Conservation (phyloP, 257 asterid species). For the Scutellaria minor region DNA sequence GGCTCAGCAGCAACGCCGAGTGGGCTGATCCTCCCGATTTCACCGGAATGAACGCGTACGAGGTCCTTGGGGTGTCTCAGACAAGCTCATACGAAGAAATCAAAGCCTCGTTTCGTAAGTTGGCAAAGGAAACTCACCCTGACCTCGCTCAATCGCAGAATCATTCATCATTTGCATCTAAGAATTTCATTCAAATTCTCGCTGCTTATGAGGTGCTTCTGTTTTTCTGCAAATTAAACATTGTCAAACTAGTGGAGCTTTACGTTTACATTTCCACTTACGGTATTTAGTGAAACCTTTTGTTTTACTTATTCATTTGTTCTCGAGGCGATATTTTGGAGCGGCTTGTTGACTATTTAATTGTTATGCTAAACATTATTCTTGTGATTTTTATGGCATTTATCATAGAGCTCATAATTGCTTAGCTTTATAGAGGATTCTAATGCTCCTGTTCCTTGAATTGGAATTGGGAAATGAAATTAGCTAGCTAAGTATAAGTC, state of each 20-base stretch:
- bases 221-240: not conserved
- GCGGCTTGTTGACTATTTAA: not conserved
- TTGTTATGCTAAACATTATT: not conserved
- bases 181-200: constrained; percentile 70
- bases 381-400: constrained; percentile 20
- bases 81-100: constrained; percentile 75
- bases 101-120: constrained; percentile 72
- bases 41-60: constrained; percentile 75
- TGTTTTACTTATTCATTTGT: not conserved
- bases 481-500: not conserved
- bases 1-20: constrained; percentile 62
- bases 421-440: constrained; percentile 8
- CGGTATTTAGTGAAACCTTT: not conserved
- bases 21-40: constrained; percentile 59
- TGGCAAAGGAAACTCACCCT: constrained; percentile 96
- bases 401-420: constrained; percentile 2
- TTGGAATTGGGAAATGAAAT: not conserved
- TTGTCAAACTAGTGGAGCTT: too few species aligned
- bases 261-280: not conserved
- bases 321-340: not conserved
- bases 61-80: constrained; percentile 70
- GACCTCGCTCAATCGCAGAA: constrained; percentile 59
- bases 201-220: constrained; percentile 88
- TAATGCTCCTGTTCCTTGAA: not conserved
- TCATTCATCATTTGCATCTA: constrained; percentile 50